A percentile compares a stretch with the other conserved stretches of the same genome.
Conservation (phyloP, 495 filamentous ascomycete species). For the Aspergillus affinis region DNA sequence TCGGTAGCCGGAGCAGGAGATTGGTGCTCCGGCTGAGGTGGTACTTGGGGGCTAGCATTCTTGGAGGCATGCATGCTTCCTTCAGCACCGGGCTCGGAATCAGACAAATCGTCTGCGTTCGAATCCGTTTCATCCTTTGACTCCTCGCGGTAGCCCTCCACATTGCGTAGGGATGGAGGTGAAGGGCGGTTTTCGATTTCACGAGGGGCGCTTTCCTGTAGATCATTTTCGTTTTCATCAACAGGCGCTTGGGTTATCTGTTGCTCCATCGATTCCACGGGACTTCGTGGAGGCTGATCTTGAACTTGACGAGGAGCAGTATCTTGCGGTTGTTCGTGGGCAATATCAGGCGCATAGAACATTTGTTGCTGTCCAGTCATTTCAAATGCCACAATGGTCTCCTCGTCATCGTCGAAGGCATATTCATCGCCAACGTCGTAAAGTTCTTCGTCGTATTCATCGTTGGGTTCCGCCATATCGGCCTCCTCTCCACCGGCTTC, state of each 20-base stretch:
- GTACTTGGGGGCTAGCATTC: not conserved
- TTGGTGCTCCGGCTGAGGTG: not conserved
- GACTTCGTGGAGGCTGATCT: not conserved
- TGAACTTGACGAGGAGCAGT: not conserved
- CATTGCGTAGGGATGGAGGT: not conserved
- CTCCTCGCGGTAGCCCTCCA: not conserved
- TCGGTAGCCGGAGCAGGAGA: not conserved
- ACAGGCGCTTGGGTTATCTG: not conserved
- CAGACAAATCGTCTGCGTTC: not conserved
- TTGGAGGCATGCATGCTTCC: not conserved
- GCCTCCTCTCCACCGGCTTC: constrained; percentile 6
- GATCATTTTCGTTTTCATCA: not conserved
- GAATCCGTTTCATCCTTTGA: not conserved
- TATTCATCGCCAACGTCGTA: constrained; percentile 13
- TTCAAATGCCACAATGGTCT: constrained; percentile 20
- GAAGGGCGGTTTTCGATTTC: not conserved
- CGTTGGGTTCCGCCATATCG: constrained; percentile 8
- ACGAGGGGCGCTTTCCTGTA: not conserved
- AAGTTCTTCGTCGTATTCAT: constrained; percentile 20
- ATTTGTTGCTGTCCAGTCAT: not conserved
- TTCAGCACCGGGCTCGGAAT: not conserved
- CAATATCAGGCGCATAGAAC: not conserved
- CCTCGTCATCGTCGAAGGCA: constrained; percentile 23
- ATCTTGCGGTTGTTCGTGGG: not conserved
- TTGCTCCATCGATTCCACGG: not conserved